Base-by-base conservation (phyloP, 2,329 filamentous ascomycete species). In the Colletotrichum musae region DNA sequence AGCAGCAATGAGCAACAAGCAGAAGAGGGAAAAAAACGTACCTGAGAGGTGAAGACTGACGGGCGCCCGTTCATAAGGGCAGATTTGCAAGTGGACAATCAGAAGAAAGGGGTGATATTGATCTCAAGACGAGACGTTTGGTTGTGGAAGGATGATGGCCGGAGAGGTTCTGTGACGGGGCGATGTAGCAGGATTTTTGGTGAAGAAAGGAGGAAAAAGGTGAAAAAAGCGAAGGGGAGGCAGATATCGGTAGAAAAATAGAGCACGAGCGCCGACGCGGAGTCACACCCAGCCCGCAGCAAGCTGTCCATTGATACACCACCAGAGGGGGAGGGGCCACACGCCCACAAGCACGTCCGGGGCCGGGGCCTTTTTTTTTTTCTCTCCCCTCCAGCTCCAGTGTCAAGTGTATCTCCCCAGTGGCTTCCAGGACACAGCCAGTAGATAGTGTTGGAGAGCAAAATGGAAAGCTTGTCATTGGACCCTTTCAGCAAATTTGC, bases 11-110 rank as follows among this genome's bases (percentile, higher is more conserved):
- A 10, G 6, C n/a, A 18, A 50, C 7, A 18, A 26, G 54, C 57
- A 58, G n/a, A 13, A 52, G 48, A 18, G 18, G 18, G 18, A 18
- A 52, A 13, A 5, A 1, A 50, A 82, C 87, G 72, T 91, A 94
- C 92, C 90, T 95, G 93, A 84, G 92, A 95, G 85, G 93, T 95
- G 87, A 94, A 95, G 83, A 92, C 88, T 83, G 93, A 94, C 85
- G 89, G 87, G 88, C 91, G 91, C 87, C 92, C 92, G 92, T 91
- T 92, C 92, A 94, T 94, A 92, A 91, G 91, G 87, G 90, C 92
- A 86, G 87, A 83, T 87, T 82, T 76, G 72, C 76, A 77, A 68
- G 74, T 74, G 76, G 73, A 80, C 75, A 76, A 75, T 68, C 72
- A 73, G 71, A 71, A 71, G 70, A 65, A 72, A 43, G 74, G 70